Evolutionary conservation across 805 yeast genomes (phyloP), one percentile per base, ranked within the genome.

Genomic region (Cyberlindnera veronae): DNA sequence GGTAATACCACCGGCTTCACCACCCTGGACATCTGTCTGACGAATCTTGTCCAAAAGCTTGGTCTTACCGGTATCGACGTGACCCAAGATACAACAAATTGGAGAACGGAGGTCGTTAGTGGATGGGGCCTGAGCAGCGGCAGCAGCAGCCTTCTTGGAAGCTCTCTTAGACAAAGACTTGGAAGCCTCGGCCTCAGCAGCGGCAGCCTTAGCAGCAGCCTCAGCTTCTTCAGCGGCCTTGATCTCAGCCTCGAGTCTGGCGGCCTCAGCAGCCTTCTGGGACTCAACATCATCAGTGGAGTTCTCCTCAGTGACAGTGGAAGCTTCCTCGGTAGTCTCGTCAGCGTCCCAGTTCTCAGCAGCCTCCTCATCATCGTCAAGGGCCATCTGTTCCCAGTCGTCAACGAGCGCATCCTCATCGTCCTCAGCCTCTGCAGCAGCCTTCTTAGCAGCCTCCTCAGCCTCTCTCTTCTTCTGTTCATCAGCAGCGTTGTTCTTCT

Each of bases 1-100:
- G 50, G 99, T 93, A 64, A 93, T 93, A 73, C 99, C 99, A 73
- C 99, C 99, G 41, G 99, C 99, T 72, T 93, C 99, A 61, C 99
- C 99, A 64, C 97, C 99, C 72, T 93, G 99, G 46, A 93, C 99
- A 61, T 93, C 93, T 30, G 98, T 93, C 72, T 91, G 97, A 72
- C 99, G 91, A 54, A 93, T 82, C 68, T 93, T 93, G 63, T 93
- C 99, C 63, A 93, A 75, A 51, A 93, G 77, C 64, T 93, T 93
- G 52, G 99, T 93, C 69, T 93, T 93, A 81, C 99, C 99, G 43
- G 99, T 93, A 76, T 93, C 99, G 67, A 93, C 99, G 73, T 93
- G 99, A 63, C 99, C 99, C 66, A 93, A 76, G 59, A 93, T 93
- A 84, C 96, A 89, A 68, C 99, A 93, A 63, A 93, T 93, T 50